Base-by-base conservation (phyloP, 352 stramenopile species). In the Pseudoperonospora humuli region DNA sequence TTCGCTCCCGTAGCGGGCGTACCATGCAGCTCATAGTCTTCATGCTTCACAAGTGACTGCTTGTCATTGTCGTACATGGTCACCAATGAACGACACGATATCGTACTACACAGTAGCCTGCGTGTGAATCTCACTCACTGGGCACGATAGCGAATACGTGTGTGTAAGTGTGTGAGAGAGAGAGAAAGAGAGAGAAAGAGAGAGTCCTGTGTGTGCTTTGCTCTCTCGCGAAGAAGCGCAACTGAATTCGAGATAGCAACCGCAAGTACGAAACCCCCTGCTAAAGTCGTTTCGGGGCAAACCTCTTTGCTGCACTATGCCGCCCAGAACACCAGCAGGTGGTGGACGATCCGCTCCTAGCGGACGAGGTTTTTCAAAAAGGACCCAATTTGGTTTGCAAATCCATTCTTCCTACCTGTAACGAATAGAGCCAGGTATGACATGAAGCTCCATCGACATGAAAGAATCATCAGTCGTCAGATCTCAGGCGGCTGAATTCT, bases 1-100 rank as follows among this genome's bases (percentile, higher is more conserved):
- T 62, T 63, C 34, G 67, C 69, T 42, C 61, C 65, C 38, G 65
- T 70, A 23, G 65, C 75, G 5, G 71, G 70, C 45, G 67, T 85
- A 18, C 45, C 67, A 39, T 89, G 61, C 25, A 72, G 54, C 39
- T 70, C 74, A 50, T 89, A 89, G 39, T 77, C 61, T 23, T 68
- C 62, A 28, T 73, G 53, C 47, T 72, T 59, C 35, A 58, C 57
- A 10, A 64, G 34, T 18, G 17, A 35, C 52, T 69, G 61, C 54
- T 70, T 70, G 50, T 64, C 61, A 39, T 56, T 55, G 41, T 44
- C 41, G 55, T 66, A 81, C 68, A 84, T 84, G 55, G 40, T 26
- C 23, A 26, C 23, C 23, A 26, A 26, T 26, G 23, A 26, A 20
- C n/a, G n/a, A 18, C 7, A 28, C 15, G 17, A 7, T 46, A 40